Conservation (phyloP, 495 filamentous ascomycete genomes). For the Opeltia flavorubescens region DNA sequence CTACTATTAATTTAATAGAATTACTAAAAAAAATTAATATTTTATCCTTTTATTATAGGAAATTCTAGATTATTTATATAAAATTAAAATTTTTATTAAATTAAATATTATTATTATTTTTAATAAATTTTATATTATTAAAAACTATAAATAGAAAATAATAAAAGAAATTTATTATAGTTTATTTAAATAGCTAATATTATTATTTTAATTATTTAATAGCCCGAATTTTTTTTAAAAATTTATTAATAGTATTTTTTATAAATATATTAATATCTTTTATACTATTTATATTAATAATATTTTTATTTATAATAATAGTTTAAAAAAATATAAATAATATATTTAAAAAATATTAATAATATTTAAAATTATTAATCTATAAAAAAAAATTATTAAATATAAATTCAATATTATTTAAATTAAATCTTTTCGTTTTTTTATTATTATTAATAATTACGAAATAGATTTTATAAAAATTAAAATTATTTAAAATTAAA, state of each 20-base stretch:
- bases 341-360: conserved; percentile 11
- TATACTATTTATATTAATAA: conserved; percentile 15
- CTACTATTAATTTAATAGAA: too few species aligned
- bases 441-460: too few species aligned
- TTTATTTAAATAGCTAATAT: conserved; percentile 11
- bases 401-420: too few species aligned
- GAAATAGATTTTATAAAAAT: too few species aligned
- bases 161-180: conserved; percentile 5
- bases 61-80: too few species aligned
- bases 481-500: too few species aligned
- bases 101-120: conserved; percentile 6
- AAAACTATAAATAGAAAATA: conserved; percentile 9
- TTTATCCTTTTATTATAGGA: too few species aligned
- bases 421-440: too few species aligned
- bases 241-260: conserved; percentile 10
- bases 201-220: conserved; percentile 15
- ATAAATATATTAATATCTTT: conserved; percentile 12
- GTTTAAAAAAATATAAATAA: conserved; percentile 9
- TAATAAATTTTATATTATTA: conserved; percentile 5
- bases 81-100: too few species aligned
- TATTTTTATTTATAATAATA: conserved; percentile 17
- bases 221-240: conserved; percentile 1
- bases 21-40: too few species aligned
- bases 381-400: too few species aligned
- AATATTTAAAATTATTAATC: too few species aligned